Evolutionary conservation across 2,329 filamentous ascomycete species (phyloP), one percentile per base, ranked within the genome.

Genomic region (Curvularia lunata): DNA sequence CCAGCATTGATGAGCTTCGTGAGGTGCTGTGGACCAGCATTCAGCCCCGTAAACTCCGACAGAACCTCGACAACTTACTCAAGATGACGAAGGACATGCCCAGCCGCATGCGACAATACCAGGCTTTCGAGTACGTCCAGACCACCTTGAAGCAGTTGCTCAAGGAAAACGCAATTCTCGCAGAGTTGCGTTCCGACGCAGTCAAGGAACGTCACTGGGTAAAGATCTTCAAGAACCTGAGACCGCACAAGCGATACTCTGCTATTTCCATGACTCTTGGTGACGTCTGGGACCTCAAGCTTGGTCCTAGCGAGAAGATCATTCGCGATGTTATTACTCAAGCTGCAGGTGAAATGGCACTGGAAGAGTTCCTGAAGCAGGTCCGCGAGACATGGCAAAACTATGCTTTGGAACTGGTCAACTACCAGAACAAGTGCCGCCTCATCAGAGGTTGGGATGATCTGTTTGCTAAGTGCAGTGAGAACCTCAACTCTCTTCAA

Each of bases 31-130:
- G 96, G 96, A 96, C 90, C 55, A 97, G 91, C 71, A 91, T 99
- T 1, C 92, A 98, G 73, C 94, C 96, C 8, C 87, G 95, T 63
- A 99, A 98, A 79, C 87, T 99, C 57, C 88, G 95, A 37, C 86
- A 91, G 67, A 91, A 91, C 61, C 88, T 99, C 49, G 94, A 99
- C 72, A 89, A 90, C 47, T 85, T 98, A 52, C 91, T 98, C 76
- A 97, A 97, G 82, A 96, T 96, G 85, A 98, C 93, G 34, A 98
- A 97, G 80, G 94, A 98, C 62, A 98, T 99, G 95, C 95, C 96
- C 0, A 97, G 92, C 78, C 89, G 95, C 58, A 98, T 99, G 94
- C 89, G 96, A 59, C 96, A 99, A 73, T 99, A 99, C 77, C 94
- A 96, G 67, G 96, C 96, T n/a, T 99, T 99, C 74, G 96, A 99